Percentiles rank a stretch among this genome's conserved stretches.
Evolutionary conservation across 2,329 filamentous ascomycete species (phyloP).

Genomic region (Colletotrichum caudatum): DNA sequence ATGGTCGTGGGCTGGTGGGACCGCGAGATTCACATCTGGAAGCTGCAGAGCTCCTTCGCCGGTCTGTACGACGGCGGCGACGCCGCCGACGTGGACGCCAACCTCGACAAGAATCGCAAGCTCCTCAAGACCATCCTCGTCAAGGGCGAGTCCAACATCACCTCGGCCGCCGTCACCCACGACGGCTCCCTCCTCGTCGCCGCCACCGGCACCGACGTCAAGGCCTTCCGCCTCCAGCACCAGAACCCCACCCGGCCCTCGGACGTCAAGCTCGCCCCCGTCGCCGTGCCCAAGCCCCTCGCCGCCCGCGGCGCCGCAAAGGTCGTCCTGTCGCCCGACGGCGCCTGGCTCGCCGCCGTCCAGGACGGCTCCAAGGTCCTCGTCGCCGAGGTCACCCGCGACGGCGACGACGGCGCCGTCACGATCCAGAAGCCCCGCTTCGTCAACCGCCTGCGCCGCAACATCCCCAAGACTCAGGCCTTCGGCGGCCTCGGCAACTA

Average conservation of each 20-base stretch:
- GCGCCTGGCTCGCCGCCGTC: conserved; percentile 75
- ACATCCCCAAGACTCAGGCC: conserved; percentile 65
- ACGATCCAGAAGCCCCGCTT: conserved; percentile 53
- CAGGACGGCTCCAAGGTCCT: conserved; percentile 71
- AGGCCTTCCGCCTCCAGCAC: conserved; percentile 77
- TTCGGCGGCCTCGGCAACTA: conserved; percentile 81
- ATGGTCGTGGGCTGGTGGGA: conserved; percentile 94
- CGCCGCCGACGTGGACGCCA: conserved; percentile 55
- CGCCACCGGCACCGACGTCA: conserved; percentile 79
- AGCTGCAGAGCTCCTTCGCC: conserved; percentile 59
- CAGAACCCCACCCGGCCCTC: conserved; percentile 62
- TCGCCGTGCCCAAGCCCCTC: conserved; percentile 71
- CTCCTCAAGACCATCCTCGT: conserved; percentile 77
- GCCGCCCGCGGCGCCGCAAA: conserved; percentile 74
- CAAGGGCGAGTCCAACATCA: conserved; percentile 85
- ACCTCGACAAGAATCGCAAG: conserved; percentile 68
- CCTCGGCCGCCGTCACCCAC: conserved; percentile 76
- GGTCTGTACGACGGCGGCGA: conserved; percentile 57
- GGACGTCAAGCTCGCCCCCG: conserved; percentile 76
- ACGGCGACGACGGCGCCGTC: conserved; percentile 37
- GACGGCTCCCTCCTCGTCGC: conserved; percentile 82
- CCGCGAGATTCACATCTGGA: conserved; percentile 87
- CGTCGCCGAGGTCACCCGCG: conserved; percentile 59
- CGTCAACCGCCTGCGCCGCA: conserved; percentile 65
- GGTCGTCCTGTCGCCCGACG: conserved; percentile 77